Evolutionary conservation across 2,329 filamentous ascomycete genomes (phyloP).

Genomic region (Cadophora malorum): DNA sequence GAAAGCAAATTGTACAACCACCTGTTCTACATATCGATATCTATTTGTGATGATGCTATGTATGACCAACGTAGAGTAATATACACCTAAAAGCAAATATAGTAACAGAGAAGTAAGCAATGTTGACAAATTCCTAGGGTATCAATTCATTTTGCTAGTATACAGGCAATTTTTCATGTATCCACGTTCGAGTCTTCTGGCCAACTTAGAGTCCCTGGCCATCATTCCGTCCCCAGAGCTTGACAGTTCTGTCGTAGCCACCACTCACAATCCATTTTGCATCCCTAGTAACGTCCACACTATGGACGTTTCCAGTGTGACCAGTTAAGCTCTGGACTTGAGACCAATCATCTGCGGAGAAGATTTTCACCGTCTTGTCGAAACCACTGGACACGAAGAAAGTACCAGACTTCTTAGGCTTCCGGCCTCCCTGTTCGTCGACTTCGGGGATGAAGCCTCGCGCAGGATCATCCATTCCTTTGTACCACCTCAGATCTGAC

Average conservation of each 20-base stretch:
- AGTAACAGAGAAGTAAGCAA: background rate
- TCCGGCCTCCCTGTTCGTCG: constrained; percentile 68
- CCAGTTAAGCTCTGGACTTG: constrained; percentile 86
- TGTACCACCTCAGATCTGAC: constrained; percentile 92
- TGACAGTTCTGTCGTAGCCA: constrained; percentile 92
- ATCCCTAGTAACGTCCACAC: constrained; percentile 85
- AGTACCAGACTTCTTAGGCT: constrained; percentile 86
- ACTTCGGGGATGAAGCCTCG: constrained; percentile 64
- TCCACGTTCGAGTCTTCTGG: background rate
- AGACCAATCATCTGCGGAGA: constrained; percentile 95
- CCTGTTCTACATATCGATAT: no score
- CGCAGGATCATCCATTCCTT: constrained; percentile 78
- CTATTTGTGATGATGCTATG: no score
- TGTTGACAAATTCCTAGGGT: constrained; percentile 1
- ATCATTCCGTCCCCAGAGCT: constrained; percentile 92
- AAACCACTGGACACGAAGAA: constrained; percentile 93
- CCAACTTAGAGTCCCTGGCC: constrained; percentile 56
- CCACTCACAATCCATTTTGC: constrained; percentile 93
- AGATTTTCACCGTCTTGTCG: constrained; percentile 94
- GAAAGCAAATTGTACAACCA: no score
- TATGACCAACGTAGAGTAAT: no score
- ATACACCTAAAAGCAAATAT: background rate
- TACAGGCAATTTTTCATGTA: constrained; percentile 8
- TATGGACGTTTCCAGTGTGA: constrained; percentile 90
- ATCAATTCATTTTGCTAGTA: constrained; percentile 13